Conservation (phyloP, 106 monocot species). For the Dactylorhiza incarnata region DNA sequence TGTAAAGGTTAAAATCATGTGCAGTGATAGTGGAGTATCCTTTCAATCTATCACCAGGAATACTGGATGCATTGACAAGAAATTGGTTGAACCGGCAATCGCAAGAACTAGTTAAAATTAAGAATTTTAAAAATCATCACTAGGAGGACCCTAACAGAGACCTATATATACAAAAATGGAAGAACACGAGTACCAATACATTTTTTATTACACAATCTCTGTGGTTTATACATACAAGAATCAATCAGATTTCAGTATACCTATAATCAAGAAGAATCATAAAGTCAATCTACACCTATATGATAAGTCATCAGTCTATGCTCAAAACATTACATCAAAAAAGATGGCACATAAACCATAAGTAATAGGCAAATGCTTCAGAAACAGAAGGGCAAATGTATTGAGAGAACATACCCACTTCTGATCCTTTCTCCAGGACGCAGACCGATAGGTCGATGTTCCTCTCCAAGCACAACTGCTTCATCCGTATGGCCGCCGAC, state of each 20-base stretch:
- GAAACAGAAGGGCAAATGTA: not conserved
- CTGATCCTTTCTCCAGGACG: slow-evolving; percentile 84
- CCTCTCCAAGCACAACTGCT: slow-evolving; percentile 71
- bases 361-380: not conserved
- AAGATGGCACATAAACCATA: not conserved
- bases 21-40: not conserved
- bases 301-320: no score
- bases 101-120: not conserved
- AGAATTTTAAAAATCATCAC: not conserved
- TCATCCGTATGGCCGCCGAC: slow-evolving; percentile 79
- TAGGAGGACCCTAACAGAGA: no score
- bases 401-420: slow-evolving; percentile 55
- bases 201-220: not conserved
- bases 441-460: slow-evolving; percentile 69
- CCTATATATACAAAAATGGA: no score
- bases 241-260: not conserved
- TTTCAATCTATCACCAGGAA: not conserved
- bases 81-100: not conserved
- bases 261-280: not conserved
- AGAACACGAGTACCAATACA: no score
- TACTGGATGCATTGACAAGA: not conserved
- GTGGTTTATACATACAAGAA: not conserved
- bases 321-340: not conserved
- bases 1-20: no score
- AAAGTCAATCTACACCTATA: not conserved